Percentiles rank a stretch among this genome's conserved stretches.
These are phyloP conservation scores for Saprolegnia parasitica DNA, from an alignment of 352 stramenopile species.

Conservation along the genomic window DNA sequence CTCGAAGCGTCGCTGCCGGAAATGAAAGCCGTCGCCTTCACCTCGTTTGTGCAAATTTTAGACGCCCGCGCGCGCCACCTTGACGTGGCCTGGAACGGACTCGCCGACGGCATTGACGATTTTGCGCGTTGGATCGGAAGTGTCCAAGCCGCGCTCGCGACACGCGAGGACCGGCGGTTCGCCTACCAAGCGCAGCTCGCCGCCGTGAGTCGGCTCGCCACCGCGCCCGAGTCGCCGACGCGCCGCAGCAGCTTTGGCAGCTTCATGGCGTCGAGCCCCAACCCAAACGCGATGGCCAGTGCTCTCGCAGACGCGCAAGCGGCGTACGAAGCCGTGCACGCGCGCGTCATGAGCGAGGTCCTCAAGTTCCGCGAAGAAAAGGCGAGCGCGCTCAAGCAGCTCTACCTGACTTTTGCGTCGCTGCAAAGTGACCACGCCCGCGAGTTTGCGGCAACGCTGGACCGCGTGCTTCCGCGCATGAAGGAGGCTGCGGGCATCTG, in stretches of 20 bases:
- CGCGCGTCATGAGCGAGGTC: slow-evolving; percentile 71
- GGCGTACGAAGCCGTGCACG: slow-evolving; percentile 71
- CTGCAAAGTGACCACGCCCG: slow-evolving; percentile 6
- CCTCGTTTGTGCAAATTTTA: slow-evolving; percentile 52
- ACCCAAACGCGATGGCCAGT: slow-evolving; percentile 24
- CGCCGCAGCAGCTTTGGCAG: slow-evolving; percentile 28
- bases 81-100: slow-evolving; percentile 63
- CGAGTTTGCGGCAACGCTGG: slow-evolving; percentile 18
- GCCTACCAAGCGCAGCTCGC: slow-evolving; percentile 74
- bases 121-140: slow-evolving; percentile 70
- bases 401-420: slow-evolving; percentile 61
- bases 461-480: slow-evolving; percentile 16
- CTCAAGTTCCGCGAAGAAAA: slow-evolving; percentile 69
- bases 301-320: slow-evolving; percentile 60
- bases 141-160: slow-evolving; percentile 60
- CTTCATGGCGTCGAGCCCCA: slow-evolving; percentile 17
- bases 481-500: slow-evolving; percentile 8
- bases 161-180: slow-evolving; percentile 73
- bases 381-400: slow-evolving; percentile 56
- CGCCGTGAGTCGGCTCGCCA: slow-evolving; percentile 27
- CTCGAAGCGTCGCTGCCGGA: slow-evolving; percentile 56
- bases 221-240: slow-evolving; percentile 29
- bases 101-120: slow-evolving; percentile 58
- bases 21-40: slow-evolving; percentile 48
- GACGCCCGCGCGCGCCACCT: slow-evolving; percentile 73